Base-by-base conservation (phyloP, 2,329 filamentous ascomycete genomes). In the Pseudogymnoascus sp. region DNA sequence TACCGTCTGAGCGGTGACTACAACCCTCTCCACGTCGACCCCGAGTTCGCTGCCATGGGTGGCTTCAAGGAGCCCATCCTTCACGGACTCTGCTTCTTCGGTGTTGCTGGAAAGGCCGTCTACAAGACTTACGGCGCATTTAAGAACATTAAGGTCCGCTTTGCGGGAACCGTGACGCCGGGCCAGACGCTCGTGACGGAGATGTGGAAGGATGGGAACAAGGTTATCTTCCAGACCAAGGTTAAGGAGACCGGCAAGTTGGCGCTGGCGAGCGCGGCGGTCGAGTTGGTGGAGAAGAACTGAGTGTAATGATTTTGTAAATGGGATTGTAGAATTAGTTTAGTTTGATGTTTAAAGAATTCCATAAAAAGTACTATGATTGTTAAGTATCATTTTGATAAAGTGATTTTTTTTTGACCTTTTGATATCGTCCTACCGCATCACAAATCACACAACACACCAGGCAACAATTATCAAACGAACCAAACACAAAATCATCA, bases 21-120 rank as follows among this genome's bases (percentile, higher is more conserved):
- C 74, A 97, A 99, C 81, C 95, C 95, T 13, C 86, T 99, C 1
- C 95, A 99, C 79, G 89, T 99, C 66, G 95, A 99, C 76, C 95
- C 95, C 1, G 84, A 86, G 60, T 97, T 99, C 77, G 91, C 91
- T 78, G 95, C 95, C 80, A 88, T 96, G 70, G 95, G 93, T 65
- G 95, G 95, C 65, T 99, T 99, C 86, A 89, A 95, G 78, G 85
- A 81, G 29, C 95, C 95, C 11, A 99, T 99, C 74, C 82, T 99
- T 62, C 95, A 99, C 80, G 95, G 95, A n/a, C 85, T 99, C 38
- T 96, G 92, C 83, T 95, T 88, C 74, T 93, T 99, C 72, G 95
- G 95, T 69, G 86, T 97, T 68, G 88, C 90, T 15, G 91, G 88
- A 68, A 97, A 96, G 83, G 92, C 93, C 65, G 86, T 99, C 40